phyloP scores from a whole-genome alignment of 331 rosid species.

The Prunus yedoensis region DNA sequence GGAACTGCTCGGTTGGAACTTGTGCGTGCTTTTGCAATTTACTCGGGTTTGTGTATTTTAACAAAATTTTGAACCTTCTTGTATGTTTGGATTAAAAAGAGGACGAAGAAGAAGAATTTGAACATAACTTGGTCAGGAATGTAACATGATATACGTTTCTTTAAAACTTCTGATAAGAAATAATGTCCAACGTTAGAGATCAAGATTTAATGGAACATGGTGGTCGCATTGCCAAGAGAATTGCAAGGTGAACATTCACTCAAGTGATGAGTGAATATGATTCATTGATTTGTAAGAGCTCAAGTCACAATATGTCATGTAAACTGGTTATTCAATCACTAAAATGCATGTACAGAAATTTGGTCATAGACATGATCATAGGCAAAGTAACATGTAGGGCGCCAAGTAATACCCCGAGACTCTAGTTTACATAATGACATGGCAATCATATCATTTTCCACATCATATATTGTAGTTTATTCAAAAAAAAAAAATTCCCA shows the following conservation, averaged over 20 bases:
- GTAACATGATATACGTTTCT: background rate
- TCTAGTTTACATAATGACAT: background rate
- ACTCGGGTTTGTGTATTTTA: background rate
- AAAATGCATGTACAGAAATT: background rate
- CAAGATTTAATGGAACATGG: background rate
- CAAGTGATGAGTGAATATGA: too few relatives aligned
- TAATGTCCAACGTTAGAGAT: too few relatives aligned
- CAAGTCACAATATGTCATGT: too few relatives aligned
- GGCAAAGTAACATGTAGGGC: background rate
- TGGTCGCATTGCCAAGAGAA: background rate
- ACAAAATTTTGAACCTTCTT: background rate
- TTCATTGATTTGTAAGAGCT: too few relatives aligned
- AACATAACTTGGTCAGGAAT: background rate
- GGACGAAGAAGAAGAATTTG: too few relatives aligned
- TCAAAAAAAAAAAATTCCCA: too few relatives aligned
- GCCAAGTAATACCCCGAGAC: background rate
- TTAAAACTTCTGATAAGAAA: background rate
- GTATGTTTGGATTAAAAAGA: background rate
- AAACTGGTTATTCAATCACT: too few relatives aligned
- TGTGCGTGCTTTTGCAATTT: background rate
- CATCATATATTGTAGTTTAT: background rate
- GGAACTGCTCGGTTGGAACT: background rate
- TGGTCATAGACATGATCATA: background rate
- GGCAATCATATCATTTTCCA: background rate
- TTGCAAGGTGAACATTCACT: background rate